Conservation (phyloP, 192 early-diverging fungal species). For the Fimicolochytrium jonesii region DNA sequence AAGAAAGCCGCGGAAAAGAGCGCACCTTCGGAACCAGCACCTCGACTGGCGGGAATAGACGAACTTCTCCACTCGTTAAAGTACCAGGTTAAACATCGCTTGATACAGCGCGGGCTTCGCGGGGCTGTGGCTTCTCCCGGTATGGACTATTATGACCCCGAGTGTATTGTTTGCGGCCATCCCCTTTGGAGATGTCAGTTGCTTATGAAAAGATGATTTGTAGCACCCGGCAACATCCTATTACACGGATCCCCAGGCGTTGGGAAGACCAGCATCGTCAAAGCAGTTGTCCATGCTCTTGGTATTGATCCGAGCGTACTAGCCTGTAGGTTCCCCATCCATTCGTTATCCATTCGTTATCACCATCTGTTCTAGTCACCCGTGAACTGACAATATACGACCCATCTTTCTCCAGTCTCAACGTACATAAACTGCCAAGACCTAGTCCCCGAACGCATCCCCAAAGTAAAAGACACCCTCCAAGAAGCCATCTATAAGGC, state of each 20-base stretch:
- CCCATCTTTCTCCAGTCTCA: too few species aligned
- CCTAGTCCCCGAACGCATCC: slow-evolving; percentile 52
- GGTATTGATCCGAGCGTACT: slow-evolving; percentile 15
- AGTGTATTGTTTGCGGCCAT: too few species aligned
- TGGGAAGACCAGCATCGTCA: slow-evolving; percentile 37
- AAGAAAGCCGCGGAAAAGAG: too few species aligned
- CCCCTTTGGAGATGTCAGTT: too few species aligned
- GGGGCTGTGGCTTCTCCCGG: not conserved
- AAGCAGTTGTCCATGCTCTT: slow-evolving; percentile 16
- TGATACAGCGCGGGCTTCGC: not conserved
- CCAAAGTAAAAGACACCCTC: slow-evolving; percentile 55
- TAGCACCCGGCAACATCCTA: slow-evolving; percentile 33
- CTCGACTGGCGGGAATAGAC: slow-evolving; percentile 2
- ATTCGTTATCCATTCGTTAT: too few species aligned
- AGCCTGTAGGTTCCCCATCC: slow-evolving; percentile 17
- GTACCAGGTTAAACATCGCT: not conserved
- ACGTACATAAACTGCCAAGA: slow-evolving; percentile 72
- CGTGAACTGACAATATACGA: too few species aligned
- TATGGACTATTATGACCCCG: too few species aligned
- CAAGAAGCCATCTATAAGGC: slow-evolving; percentile 59
- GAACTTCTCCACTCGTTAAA: not conserved
- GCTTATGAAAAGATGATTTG: too few species aligned
- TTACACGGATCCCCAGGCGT: slow-evolving; percentile 32
- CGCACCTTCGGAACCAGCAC: not conserved
- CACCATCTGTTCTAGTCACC: too few species aligned